Evolutionary conservation across 176 grass and related monocot species (phyloP).

Genomic region (Carex littledalei): DNA sequence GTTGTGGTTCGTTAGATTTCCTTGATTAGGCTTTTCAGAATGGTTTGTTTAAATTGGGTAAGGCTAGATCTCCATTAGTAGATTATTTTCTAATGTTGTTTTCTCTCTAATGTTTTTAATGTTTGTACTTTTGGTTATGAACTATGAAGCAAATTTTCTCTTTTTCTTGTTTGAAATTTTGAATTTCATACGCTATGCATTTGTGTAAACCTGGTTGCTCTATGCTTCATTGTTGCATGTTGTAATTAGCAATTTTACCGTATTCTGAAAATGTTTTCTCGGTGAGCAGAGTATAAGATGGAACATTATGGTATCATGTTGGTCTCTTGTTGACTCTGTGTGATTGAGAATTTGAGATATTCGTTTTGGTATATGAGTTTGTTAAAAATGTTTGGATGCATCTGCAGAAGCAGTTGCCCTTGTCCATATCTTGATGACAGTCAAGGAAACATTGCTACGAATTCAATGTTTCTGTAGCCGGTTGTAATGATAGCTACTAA

Average conservation of each 20-base stretch:
- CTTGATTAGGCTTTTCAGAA: background rate
- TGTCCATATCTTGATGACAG: fast-evolving
- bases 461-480: too few relatives aligned
- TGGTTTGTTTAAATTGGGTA: background rate
- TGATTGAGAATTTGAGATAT: too few relatives aligned
- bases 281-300: too few relatives aligned
- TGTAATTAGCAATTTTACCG: too few relatives aligned
- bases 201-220: background rate
- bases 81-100: background rate
- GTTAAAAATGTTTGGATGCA: too few relatives aligned
- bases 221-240: background rate
- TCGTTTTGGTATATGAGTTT: too few relatives aligned
- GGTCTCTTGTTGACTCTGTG: fast-evolving
- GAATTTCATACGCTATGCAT: background rate
- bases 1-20: background rate
- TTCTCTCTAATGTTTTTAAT: background rate
- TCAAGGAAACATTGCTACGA: too few relatives aligned
- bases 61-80: background rate
- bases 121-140: background rate
- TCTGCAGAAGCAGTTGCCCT: fast-evolving
- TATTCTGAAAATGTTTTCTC: too few relatives aligned
- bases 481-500: too few relatives aligned
- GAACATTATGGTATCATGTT: too few relatives aligned
- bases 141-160: background rate
- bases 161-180: background rate